Percentiles rank a stretch among this genome's conserved stretches.
phyloP scores from a whole-genome alignment of 352 stramenopile species.

The Phytophthora quininea region DNA sequence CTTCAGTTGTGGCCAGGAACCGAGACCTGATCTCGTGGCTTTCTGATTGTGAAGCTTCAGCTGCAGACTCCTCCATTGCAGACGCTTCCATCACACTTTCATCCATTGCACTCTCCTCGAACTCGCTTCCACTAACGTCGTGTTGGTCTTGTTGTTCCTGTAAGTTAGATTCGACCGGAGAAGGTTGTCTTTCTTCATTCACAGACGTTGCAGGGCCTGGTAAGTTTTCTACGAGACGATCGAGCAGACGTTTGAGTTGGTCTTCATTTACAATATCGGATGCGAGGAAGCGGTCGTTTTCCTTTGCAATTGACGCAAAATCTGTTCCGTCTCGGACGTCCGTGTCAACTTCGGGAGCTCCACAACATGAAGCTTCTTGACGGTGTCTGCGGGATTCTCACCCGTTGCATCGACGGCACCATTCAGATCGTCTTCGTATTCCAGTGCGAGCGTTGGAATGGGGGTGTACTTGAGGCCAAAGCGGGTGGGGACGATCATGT shows the following conservation, averaged over 20 bases:
- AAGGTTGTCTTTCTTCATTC: constrained; percentile 1
- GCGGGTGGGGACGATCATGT: constrained; percentile 77
- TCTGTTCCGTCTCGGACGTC: constrained; percentile 46
- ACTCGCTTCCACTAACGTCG: constrained; percentile 24
- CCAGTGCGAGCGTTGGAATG: constrained; percentile 77
- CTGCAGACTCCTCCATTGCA: constrained; percentile 34
- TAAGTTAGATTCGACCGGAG: not conserved
- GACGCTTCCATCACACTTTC: constrained; percentile 52
- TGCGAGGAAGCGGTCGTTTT: constrained; percentile 66
- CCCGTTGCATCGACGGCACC: constrained; percentile 38
- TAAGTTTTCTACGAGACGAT: constrained; percentile 66
- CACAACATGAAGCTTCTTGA: constrained; percentile 71
- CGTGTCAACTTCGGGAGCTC: constrained; percentile 70
- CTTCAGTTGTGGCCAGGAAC: constrained; percentile 7
- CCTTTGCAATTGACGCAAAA: constrained; percentile 66
- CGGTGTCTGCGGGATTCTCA: constrained; percentile 15
- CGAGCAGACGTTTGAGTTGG: constrained; percentile 67
- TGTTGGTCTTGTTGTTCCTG: constrained; percentile 20
- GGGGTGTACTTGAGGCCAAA: constrained; percentile 87
- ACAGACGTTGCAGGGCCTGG: constrained; percentile 8
- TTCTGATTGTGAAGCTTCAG: constrained; percentile 41
- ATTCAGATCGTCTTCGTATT: constrained; percentile 76
- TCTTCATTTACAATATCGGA: constrained; percentile 67
- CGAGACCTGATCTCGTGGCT: constrained; percentile 14
- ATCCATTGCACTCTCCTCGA: constrained; percentile 37